Conservation (phyloP, 2,329 filamentous ascomycete genomes). For the Diaporthe sp. region DNA sequence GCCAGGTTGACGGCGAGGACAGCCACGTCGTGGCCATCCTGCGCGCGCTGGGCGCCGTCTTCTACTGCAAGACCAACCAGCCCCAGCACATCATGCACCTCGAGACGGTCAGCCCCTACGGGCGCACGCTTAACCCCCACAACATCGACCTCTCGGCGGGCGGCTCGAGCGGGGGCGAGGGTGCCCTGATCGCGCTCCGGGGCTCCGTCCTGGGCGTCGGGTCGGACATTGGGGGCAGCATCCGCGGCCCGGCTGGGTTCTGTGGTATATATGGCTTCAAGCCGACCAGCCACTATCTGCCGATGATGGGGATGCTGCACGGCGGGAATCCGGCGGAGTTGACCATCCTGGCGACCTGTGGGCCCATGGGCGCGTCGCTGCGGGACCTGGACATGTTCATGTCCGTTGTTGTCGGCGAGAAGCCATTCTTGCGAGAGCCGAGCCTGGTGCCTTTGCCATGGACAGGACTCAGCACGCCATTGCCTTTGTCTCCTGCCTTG, state of each 20-base stretch:
- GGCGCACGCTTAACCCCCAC: constrained; percentile 73
- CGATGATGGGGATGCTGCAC: constrained; percentile 46
- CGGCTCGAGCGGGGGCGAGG: constrained; percentile 74
- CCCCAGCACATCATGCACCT: constrained; percentile 70
- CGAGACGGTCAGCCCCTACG: constrained; percentile 73
- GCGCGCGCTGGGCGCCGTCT: constrained; percentile 70
- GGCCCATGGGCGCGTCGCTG: constrained; percentile 51
- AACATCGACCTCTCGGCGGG: constrained; percentile 73
- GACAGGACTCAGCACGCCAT: constrained; percentile 48
- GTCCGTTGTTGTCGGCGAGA: constrained; percentile 44
- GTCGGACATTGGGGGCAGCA: constrained; percentile 58
- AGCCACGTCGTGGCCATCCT: constrained; percentile 71
- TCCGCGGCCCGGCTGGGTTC: constrained; percentile 55
- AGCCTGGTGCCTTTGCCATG: constrained; percentile 49
- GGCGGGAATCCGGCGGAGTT: constrained; percentile 50
- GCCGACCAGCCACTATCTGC: constrained; percentile 45
- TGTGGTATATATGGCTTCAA: constrained; percentile 51
- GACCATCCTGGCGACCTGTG: constrained; percentile 52
- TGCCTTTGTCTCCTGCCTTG: constrained; percentile 43
- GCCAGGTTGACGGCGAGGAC: constrained; percentile 65
- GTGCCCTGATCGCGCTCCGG: constrained; percentile 56
- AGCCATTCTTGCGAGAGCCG: constrained; percentile 49
- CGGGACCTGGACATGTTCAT: constrained; percentile 54
- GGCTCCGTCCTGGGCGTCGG: constrained; percentile 59
- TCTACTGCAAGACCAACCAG: constrained; percentile 78